Evolutionary conservation across 805 yeast genomes (phyloP).

Genomic region (Torulaspora gathmanii): DNA sequence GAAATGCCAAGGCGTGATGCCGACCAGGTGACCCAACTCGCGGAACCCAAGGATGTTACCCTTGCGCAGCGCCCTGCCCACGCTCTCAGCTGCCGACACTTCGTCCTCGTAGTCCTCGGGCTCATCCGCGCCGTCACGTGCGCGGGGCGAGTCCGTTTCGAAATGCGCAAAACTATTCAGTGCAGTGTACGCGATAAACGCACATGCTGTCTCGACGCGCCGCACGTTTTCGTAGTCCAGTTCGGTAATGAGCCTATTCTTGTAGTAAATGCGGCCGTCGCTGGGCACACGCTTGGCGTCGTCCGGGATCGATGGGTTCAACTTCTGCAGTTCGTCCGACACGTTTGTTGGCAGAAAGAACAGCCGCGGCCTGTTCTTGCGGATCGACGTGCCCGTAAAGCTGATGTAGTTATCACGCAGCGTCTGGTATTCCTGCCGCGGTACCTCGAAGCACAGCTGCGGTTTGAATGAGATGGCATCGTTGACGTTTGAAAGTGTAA

Average conservation of each 20-base stretch:
- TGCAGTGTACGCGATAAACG: constrained; percentile 25
- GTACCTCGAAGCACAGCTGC: constrained; percentile 26
- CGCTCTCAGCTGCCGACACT: constrained; percentile 19
- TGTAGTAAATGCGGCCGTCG: constrained; percentile 23
- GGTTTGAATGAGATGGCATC: constrained; percentile 28
- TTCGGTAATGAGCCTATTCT: constrained; percentile 25
- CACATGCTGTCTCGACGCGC: constrained; percentile 25
- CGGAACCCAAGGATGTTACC: constrained; percentile 81
- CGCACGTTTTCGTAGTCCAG: constrained; percentile 24
- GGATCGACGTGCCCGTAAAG: constrained; percentile 28
- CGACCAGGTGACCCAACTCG: constrained; percentile 80
- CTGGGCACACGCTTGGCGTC: constrained; percentile 20
- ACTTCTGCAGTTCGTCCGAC: constrained; percentile 26
- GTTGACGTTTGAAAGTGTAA: constrained; percentile 25
- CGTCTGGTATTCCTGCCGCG: constrained; percentile 21
- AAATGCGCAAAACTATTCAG: constrained; percentile 22
- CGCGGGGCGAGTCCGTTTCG: constrained; percentile 17
- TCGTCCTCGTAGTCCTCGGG: constrained; percentile 9
- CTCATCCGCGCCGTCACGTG: constrained; percentile 3
- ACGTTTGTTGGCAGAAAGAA: constrained; percentile 26
- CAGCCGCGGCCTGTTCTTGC: constrained; percentile 23
- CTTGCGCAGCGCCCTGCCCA: constrained; percentile 41
- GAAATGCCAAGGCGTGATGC: constrained; percentile 87
- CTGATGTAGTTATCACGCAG: constrained; percentile 21
- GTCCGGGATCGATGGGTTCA: constrained; percentile 25